Percentiles rank a stretch among this genome's conserved stretches.
phyloP scores from a whole-genome alignment of 805 yeast species.

The Priceomyces haplophilus region DNA sequence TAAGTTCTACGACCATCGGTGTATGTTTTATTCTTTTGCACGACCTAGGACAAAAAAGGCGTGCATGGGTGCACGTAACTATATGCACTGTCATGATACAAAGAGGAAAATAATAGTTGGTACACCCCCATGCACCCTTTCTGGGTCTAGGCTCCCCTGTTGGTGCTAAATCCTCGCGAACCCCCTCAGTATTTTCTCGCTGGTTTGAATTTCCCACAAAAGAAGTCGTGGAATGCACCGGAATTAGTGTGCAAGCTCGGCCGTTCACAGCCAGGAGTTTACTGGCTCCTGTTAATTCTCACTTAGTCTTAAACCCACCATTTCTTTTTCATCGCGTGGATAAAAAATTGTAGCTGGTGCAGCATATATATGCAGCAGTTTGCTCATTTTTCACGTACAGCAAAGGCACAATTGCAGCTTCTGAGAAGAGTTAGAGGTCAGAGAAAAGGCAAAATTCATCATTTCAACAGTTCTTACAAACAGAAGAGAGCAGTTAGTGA shows the following conservation, averaged over 20 bases:
- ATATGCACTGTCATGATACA: too few species aligned
- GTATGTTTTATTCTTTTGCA: too few species aligned
- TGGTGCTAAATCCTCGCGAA: background rate
- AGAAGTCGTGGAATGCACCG: background rate
- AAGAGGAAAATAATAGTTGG: too few species aligned
- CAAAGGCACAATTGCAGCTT: background rate
- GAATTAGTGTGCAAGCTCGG: background rate
- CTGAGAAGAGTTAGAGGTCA: background rate
- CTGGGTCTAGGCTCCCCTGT: too few species aligned
- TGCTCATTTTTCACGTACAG: background rate
- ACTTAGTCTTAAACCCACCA: background rate
- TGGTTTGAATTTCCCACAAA: background rate
- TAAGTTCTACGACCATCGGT: too few species aligned
- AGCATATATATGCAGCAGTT: constrained; percentile 1
- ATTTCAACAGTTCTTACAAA: too few species aligned
- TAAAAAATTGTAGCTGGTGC: background rate
- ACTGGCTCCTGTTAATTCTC: background rate
- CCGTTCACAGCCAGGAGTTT: background rate
- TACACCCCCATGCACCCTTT: background rate
- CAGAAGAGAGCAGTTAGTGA: too few species aligned
- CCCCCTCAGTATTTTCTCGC: background rate
- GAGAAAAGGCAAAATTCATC: background rate
- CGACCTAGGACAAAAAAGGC: too few species aligned
- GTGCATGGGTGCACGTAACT: too few species aligned
- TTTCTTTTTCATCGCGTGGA: constrained; percentile 3